Conservation (phyloP, 23 red algal species). For the Gracilaria gracilis region DNA sequence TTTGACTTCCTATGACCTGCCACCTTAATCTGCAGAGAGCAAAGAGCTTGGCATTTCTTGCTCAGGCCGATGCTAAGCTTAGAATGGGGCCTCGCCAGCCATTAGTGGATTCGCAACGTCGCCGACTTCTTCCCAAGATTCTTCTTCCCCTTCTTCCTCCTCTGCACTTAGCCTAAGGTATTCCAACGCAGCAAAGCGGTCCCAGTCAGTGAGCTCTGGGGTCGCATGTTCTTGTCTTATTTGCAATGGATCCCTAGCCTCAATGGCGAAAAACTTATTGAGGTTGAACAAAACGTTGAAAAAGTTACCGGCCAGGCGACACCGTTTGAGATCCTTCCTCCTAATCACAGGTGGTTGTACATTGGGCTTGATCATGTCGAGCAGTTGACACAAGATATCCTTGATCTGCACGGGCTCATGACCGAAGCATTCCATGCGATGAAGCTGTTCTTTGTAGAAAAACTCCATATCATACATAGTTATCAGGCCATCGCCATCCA, state of each 20-base stretch:
- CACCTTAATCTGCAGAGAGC: not conserved
- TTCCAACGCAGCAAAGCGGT: slow-evolving; percentile 97
- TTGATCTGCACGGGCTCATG: slow-evolving; percentile 96
- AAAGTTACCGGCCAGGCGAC: slow-evolving; percentile 84
- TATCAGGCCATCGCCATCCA: slow-evolving; percentile 98
- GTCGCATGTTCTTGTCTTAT: slow-evolving; percentile 89
- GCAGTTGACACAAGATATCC: slow-evolving; percentile 96
- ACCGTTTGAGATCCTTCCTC: slow-evolving; percentile 71
- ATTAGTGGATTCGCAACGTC: slow-evolving; percentile 66
- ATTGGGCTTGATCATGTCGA: slow-evolving; percentile 97
- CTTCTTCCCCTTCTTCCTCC: slow-evolving; percentile 90
- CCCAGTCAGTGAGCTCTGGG: slow-evolving; percentile 98
- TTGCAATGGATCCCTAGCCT: slow-evolving; percentile 87
- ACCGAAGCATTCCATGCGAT: slow-evolving; percentile 99
- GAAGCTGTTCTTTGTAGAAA: slow-evolving; percentile 98
- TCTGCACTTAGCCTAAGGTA: slow-evolving; percentile 94
- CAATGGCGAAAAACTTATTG: slow-evolving; percentile 99
- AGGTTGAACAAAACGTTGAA: slow-evolving; percentile 99
- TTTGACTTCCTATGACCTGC: not conserved
- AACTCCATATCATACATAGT: slow-evolving; percentile 99
- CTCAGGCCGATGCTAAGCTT: not conserved
- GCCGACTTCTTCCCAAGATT: slow-evolving; percentile 76
- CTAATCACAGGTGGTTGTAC: slow-evolving; percentile 80
- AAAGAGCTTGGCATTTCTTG: not conserved
- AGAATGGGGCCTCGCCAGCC: slow-evolving; percentile 82